phyloP scores from a whole-genome alignment of 768 basidiomycete genomes.

The Hygrophorus pudorinus region DNA sequence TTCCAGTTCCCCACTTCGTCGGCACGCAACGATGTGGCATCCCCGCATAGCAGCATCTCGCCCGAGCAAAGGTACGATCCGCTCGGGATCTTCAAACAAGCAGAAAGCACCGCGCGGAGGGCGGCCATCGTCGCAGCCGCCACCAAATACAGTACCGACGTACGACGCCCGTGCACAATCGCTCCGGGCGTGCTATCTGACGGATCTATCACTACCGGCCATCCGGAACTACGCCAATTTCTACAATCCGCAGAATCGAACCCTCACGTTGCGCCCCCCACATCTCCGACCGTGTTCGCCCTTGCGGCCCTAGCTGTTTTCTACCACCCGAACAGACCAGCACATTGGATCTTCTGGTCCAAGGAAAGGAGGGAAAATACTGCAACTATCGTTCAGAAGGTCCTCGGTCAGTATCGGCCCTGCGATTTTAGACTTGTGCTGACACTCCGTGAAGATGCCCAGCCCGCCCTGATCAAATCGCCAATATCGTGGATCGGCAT shows the following conservation, averaged over 20 bases:
- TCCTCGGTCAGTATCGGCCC: constrained; percentile 35
- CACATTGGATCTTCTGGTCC: constrained; percentile 60
- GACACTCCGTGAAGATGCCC: not conserved
- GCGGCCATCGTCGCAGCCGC: not conserved
- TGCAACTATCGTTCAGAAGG: constrained; percentile 41
- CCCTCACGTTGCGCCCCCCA: constrained; percentile 27
- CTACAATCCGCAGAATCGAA: constrained; percentile 31
- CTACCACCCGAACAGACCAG: constrained; percentile 41
- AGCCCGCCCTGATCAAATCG: constrained; percentile 23
- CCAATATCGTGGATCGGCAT: constrained; percentile 35
- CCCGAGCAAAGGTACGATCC: constrained; percentile 1
- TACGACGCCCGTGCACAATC: constrained; percentile 20
- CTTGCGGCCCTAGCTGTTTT: constrained; percentile 55
- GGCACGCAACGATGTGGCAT: constrained; percentile 1
- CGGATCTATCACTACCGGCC: constrained; percentile 25
- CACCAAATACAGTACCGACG: constrained; percentile 14
- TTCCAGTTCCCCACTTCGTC: constrained; percentile 5
- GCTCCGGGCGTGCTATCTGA: constrained; percentile 30
- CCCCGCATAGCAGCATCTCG: not conserved
- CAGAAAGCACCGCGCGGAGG: not conserved
- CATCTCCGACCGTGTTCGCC: constrained; percentile 38
- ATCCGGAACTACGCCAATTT: constrained; percentile 39
- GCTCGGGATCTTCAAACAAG: not conserved
- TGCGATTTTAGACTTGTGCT: not conserved
- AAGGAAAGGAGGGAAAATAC: constrained; percentile 36